Evolutionary conservation across 331 rosid species (phyloP), one percentile per base, ranked within the genome.

Genomic region (Quercus phellos): DNA sequence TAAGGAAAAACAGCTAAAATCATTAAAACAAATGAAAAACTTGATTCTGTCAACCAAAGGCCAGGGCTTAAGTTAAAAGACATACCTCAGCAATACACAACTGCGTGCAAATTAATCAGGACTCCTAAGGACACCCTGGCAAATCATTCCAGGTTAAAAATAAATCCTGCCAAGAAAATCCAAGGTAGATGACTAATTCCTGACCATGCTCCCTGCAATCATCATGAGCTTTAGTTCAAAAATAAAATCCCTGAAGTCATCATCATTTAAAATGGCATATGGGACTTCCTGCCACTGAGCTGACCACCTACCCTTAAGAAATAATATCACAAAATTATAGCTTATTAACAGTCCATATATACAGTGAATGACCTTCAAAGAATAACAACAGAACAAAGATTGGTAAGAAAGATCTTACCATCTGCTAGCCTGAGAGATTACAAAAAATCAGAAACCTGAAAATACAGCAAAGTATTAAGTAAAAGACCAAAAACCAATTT

Each of bases 381-480:
- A 70, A 78, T 30, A 51, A 50, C 55, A 78, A 66, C 63, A 59
- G n/a, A 61, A 63, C 34, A 19, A 54, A 56, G 54, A 75, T 22
- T 21, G 68, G 67, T 34, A 76, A 79, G 82, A 16, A 80, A 74
- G 58, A 43, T 55, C 78, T 70, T 32, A 80, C 69, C 75, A 72
- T 77, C 55, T 24, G 70, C 72, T 68, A 55, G 74, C 77, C 67
- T 59, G 32, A 60, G 50, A 74, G 29, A 68, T 77, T 70, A 64
- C 64, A 61, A 59, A 74, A 30, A 63, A 68, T 66, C 6, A 61
- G 51, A 81, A 87, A 34, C 72, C 69, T 58, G 73, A 16, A 22
- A 54, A 27, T 76, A 32, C 32, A 14, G 9, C 54, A 18, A 58
- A 58, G 74, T 26, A 58, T 24, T 53, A 19, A 58, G 83, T 71